phyloP scores from a whole-genome alignment of 352 stramenopile species.

The Globisporangium solare region DNA sequence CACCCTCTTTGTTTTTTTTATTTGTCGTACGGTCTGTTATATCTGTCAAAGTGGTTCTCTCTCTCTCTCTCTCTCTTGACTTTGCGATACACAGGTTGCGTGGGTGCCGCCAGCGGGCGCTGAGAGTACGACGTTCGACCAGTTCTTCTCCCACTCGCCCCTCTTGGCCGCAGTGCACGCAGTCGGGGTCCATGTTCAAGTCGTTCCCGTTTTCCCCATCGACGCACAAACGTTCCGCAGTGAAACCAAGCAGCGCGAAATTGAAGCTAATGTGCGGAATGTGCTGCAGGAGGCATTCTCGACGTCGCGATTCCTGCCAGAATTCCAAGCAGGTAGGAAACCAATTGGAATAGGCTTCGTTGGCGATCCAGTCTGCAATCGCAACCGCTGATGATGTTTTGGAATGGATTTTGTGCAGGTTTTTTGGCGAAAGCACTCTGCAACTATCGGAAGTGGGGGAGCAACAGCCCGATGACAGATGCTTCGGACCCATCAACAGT shows the following conservation, averaged over 20 bases:
- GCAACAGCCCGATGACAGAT: constrained; percentile 6
- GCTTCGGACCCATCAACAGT: not conserved
- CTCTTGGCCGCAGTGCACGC: constrained; percentile 19
- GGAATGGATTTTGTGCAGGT: constrained; percentile 14
- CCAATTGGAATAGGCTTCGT: too few relatives aligned
- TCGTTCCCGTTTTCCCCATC: constrained; percentile 1
- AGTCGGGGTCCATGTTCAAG: constrained; percentile 30
- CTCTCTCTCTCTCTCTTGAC: too few relatives aligned
- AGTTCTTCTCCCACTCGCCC: constrained; percentile 21
- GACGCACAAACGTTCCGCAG: constrained; percentile 11
- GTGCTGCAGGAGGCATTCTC: constrained; percentile 23
- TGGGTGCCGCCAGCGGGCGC: constrained; percentile 21
- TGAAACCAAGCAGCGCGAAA: constrained; percentile 14
- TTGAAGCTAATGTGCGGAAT: constrained; percentile 31
- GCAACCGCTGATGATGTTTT: not conserved
- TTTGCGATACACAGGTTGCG: constrained; percentile 18
- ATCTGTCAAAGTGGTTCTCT: too few relatives aligned
- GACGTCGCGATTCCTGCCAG: constrained; percentile 3
- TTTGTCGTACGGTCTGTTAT: too few relatives aligned
- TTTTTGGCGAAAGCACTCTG: constrained; percentile 44
- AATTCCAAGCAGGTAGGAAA: constrained; percentile 15
- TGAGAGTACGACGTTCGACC: constrained; percentile 35
- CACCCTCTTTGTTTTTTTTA: too few relatives aligned
- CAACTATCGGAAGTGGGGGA: constrained; percentile 20
- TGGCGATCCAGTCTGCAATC: too few relatives aligned